These are phyloP conservation scores for Blepharisma japonicum DNA, from an alignment of 73 alveolate genomes.

Conservation along the genomic window DNA sequence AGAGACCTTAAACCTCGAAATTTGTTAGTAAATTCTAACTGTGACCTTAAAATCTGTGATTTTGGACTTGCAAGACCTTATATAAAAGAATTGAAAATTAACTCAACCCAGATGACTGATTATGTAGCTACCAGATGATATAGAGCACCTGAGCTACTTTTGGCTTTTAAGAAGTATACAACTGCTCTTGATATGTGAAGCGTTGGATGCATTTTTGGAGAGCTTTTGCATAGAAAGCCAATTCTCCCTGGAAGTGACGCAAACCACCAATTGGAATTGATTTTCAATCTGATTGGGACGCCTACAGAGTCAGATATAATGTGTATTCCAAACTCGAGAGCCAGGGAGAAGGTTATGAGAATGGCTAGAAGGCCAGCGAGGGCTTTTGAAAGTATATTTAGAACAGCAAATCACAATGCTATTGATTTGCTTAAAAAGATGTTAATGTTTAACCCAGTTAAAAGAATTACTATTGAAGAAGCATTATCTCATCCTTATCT, in stretches of 20 bases:
- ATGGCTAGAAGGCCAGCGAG: slow-evolving; percentile 36
- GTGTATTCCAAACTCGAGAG: slow-evolving; percentile 47
- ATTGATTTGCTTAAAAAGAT: slow-evolving; percentile 43
- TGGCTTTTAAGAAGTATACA: slow-evolving; percentile 44
- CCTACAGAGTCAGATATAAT: slow-evolving; percentile 63
- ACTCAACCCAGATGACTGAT: slow-evolving; percentile 55
- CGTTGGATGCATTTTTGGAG: slow-evolving; percentile 91
- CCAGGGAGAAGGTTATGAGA: slow-evolving; percentile 45
- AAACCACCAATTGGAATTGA: slow-evolving; percentile 74
- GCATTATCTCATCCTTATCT: slow-evolving; percentile 89
- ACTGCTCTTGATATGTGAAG: slow-evolving; percentile 67
- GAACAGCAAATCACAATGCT: slow-evolving; percentile 47
- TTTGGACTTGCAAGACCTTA: slow-evolving; percentile 74
- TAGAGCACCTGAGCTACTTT: slow-evolving; percentile 67
- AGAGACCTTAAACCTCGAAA: slow-evolving; percentile 80
- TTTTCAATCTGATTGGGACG: slow-evolving; percentile 79
- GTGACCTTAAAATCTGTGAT: slow-evolving; percentile 86
- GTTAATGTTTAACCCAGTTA: slow-evolving; percentile 68
- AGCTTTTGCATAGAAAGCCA: slow-evolving; percentile 75
- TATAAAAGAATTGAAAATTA: slow-evolving; percentile 31
- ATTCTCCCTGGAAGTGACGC: slow-evolving; percentile 86
- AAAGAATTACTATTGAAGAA: slow-evolving; percentile 84
- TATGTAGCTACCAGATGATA: slow-evolving; percentile 65
- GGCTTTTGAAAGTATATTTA: slow-evolving; percentile 43
- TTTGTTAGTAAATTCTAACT: slow-evolving; percentile 74